Conservation (phyloP, 495 filamentous ascomycete genomes). For the Penicillium steckii region DNA sequence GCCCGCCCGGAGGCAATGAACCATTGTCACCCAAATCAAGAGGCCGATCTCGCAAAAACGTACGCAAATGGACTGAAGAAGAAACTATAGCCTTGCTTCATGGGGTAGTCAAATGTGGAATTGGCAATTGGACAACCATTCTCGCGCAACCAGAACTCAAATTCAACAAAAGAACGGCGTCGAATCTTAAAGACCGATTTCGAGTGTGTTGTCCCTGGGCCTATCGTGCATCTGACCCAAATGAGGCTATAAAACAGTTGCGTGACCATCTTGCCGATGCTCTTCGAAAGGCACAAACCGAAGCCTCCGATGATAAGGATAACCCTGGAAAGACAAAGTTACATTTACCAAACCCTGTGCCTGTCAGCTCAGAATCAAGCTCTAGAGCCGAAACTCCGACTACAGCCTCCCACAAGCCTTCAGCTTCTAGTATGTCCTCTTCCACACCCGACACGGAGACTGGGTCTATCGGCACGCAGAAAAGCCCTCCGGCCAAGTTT, state of each 20-base stretch:
- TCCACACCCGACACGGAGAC: constrained; percentile 13
- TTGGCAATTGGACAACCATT: constrained; percentile 87
- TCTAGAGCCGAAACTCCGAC: constrained; percentile 10
- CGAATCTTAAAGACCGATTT: constrained; percentile 84
- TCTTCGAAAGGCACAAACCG: constrained; percentile 34
- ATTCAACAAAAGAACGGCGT: constrained; percentile 73
- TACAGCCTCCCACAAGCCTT: constrained; percentile 14
- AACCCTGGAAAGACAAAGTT: constrained; percentile 25
- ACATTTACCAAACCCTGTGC: constrained; percentile 14
- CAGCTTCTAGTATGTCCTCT: constrained; percentile 23
- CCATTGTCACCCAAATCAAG: constrained; percentile 42
- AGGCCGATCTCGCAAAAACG: constrained; percentile 45
- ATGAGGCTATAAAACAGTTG: constrained; percentile 46
- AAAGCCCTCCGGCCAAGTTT: constrained; percentile 11
- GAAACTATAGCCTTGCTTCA: constrained; percentile 75
- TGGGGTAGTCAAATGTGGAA: constrained; percentile 77
- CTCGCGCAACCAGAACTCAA: constrained; percentile 68
- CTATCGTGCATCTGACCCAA: constrained; percentile 43
- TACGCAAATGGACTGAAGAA: constrained; percentile 76
- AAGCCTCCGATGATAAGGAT: constrained; percentile 20
- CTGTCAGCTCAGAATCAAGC: constrained; percentile 10
- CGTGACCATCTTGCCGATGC: constrained; percentile 39
- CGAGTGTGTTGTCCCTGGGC: constrained; percentile 71
- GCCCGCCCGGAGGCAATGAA: constrained; percentile 21
- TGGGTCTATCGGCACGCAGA: not conserved